Evolutionary conservation across 495 filamentous ascomycete species (phyloP).

Genomic region (Neurospora pannonica): DNA sequence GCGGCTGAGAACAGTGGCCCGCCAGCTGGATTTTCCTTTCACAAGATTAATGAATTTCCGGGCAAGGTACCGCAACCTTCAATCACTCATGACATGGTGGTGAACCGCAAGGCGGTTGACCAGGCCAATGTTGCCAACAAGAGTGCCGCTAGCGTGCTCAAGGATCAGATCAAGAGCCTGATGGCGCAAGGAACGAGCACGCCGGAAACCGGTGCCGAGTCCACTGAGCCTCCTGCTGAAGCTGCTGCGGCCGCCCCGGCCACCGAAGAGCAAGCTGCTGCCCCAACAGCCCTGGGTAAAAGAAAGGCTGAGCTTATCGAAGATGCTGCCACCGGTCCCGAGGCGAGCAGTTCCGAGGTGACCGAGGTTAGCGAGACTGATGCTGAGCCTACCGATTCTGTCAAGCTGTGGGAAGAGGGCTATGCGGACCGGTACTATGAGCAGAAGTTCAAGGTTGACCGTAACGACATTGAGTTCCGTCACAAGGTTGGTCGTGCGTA

Average conservation of each 20-base stretch:
- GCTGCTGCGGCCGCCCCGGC: conserved; percentile 8
- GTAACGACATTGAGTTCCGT: conserved; percentile 74
- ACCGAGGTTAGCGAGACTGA: conserved; percentile 31
- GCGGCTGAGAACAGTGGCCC: conserved; percentile 13
- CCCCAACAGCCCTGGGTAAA: conserved; percentile 40
- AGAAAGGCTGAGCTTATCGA: conserved; percentile 52
- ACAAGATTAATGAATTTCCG: conserved; percentile 46
- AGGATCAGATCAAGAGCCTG: conserved; percentile 61
- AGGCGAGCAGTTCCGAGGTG: conserved; percentile 32
- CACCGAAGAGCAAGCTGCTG: conserved; percentile 11
- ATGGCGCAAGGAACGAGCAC: conserved; percentile 17
- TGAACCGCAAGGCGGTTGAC: conserved; percentile 65
- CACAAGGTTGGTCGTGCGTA: conserved; percentile 88
- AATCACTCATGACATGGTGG: conserved; percentile 79
- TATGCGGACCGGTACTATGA: conserved; percentile 96
- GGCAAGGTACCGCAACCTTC: conserved; percentile 45
- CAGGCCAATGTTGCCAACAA: conserved; percentile 84
- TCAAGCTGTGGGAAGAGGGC: conserved; percentile 88
- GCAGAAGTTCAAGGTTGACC: conserved; percentile 86
- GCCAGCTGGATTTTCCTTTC: conserved; percentile 16
- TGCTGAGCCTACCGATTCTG: conserved; percentile 63
- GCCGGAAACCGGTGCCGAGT: background rate
- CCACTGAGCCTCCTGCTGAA: conserved; percentile 9
- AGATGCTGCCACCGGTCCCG: conserved; percentile 42
- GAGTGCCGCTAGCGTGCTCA: conserved; percentile 83